A percentile compares a stretch with the other conserved stretches of the same genome.
Evolutionary conservation across 768 basidiomycete genomes (phyloP).

Genomic region (Lactifluus pinguis): DNA sequence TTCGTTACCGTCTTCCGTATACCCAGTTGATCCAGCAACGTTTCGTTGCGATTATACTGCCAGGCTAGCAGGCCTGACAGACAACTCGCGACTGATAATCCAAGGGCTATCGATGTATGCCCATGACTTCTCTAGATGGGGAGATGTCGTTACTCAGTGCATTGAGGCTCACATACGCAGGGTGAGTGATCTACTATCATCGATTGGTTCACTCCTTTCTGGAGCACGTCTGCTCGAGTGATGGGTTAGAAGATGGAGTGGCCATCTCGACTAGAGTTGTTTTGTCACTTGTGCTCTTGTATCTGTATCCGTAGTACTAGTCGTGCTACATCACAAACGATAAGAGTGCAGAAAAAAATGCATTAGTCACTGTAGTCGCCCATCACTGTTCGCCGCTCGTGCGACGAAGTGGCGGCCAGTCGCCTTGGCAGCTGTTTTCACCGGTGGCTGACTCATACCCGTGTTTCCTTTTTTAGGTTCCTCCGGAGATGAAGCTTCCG

Average conservation of each 20-base stretch:
- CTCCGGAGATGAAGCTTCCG: conserved; percentile 84
- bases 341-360: conserved; percentile 14
- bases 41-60: conserved; percentile 73
- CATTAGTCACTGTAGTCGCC: neutral
- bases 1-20: conserved; percentile 35
- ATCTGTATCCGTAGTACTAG: conserved; percentile 3
- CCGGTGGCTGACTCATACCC: conserved; percentile 62
- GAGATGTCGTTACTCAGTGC: conserved; percentile 72
- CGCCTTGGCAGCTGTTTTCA: conserved; percentile 16
- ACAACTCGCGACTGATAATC: conserved; percentile 94
- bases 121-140: conserved; percentile 73
- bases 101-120: conserved; percentile 89
- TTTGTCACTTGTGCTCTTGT: conserved; percentile 5
- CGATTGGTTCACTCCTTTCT: conserved; percentile 10
- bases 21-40: conserved; percentile 52
- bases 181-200: conserved; percentile 52
- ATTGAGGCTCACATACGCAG: conserved; percentile 76
- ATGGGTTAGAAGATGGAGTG: conserved; percentile 3
- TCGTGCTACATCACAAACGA: conserved; percentile 12
- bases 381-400: conserved; percentile 2
- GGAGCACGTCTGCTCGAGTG: neutral
- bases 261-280: neutral
- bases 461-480: conserved; percentile 49
- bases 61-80: conserved; percentile 72
- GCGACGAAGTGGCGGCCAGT: conserved; percentile 17